Base-by-base conservation (phyloP, 192 early-diverging fungal genomes). In the Coemansia sp. region DNA sequence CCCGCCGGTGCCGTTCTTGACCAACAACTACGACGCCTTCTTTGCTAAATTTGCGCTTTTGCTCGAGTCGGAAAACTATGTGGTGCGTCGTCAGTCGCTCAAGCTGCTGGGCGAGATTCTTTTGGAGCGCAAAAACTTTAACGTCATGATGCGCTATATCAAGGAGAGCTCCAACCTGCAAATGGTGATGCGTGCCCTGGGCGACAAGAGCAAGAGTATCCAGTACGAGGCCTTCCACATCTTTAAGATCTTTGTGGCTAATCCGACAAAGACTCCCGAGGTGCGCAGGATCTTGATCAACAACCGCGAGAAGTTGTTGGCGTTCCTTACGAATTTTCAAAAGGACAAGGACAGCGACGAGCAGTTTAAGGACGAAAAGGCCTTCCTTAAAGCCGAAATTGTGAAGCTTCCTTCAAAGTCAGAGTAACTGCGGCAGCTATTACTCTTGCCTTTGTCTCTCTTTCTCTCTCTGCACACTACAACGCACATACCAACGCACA, bases 201-300 rank as follows among this genome's bases (percentile, higher is more conserved):
- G 91, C 46, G 93, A 98, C 71, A 88, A 82, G 62, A 95, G 93
- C 67, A 85, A 91, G 60, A 99, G 97, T 64, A 99, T 99, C 56
- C 97, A 98, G 77, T 98, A 96, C 75, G 97, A 99, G 72, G 97
- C 97, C 0, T 99, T 99, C 81, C 97, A 99, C 78, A 94, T 98
- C 24, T 99, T 98, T 80, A 99, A 99, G 83, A 89, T 97, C 30
- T 99, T 99, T 81, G 94, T 97, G 2, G 96, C 96, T 40, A 99
- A 97, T 53, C 96, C 96, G 20, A 90, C 89, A 59, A 99, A 99
- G 80, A 87, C 89, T 40, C 90, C 87, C 53, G 85, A 90, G 20
- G 93, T 98, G 32, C 62, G 85, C 34, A 93, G 93, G 53, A 98
- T 98, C 53, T 77, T 98, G 59, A 59, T 80, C 42, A 94, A 91